Conservation (phyloP, 306 rosid species). For the Medicago lupulina region DNA sequence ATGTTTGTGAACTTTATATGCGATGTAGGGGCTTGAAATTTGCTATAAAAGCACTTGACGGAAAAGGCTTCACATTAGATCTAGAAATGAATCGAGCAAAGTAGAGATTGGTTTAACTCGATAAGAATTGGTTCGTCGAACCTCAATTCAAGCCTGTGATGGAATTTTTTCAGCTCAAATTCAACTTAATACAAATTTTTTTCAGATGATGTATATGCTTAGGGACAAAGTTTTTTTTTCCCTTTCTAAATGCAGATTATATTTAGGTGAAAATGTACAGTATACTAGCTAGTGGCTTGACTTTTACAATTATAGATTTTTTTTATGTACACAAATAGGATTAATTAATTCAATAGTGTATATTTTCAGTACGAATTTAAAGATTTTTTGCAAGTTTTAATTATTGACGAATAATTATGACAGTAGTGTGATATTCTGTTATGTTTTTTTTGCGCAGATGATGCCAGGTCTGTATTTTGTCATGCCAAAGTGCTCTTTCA, state of each 20-base stretch:
- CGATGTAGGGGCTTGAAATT: conserved; percentile 1
- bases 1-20: too few species aligned
- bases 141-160: background rate
- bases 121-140: background rate
- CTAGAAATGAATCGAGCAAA: background rate
- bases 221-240: too few species aligned
- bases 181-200: background rate
- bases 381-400: conserved; percentile 21
- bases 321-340: too few species aligned
- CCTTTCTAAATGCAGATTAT: too few species aligned
- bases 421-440: background rate
- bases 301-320: background rate
- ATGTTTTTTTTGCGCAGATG: conserved; percentile 44
- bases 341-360: conserved; percentile 4
- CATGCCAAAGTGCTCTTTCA: conserved; percentile 51
- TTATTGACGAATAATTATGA: background rate
- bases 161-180: background rate
- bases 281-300: background rate
- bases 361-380: conserved; percentile 17
- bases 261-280: too few species aligned
- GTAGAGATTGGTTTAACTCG: background rate
- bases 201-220: too few species aligned
- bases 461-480: conserved; percentile 48
- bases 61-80: background rate
- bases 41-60: background rate